A percentile compares a stretch with the other conserved stretches of the same genome.
Evolutionary conservation across 2,329 filamentous ascomycete genomes (phyloP).

Genomic region (Hortaea sp.): DNA sequence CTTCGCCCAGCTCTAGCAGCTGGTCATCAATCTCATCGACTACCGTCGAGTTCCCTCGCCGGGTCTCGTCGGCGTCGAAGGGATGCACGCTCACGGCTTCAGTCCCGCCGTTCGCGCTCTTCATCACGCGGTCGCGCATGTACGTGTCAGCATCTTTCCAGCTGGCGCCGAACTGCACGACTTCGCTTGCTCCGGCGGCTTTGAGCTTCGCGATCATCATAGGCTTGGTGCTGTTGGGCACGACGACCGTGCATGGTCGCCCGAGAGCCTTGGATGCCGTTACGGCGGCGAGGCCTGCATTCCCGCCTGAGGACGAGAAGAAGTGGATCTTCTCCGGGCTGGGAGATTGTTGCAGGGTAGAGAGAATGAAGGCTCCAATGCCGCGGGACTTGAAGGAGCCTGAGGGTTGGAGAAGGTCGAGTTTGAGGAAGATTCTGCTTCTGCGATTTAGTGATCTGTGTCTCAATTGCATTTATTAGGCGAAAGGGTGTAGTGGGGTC

Average conservation of each 20-base stretch:
- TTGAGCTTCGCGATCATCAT: constrained; percentile 63
- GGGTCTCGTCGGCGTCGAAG: constrained; percentile 59
- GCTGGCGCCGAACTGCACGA: constrained; percentile 57
- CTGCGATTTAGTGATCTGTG: constrained; percentile 21
- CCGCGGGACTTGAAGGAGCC: constrained; percentile 77
- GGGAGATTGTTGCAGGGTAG: constrained; percentile 31
- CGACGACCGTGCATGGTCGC: constrained; percentile 63
- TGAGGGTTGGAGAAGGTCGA: constrained; percentile 75
- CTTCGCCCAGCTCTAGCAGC: constrained; percentile 24
- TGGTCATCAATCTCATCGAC: constrained; percentile 42
- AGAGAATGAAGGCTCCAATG: constrained; percentile 61
- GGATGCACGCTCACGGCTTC: constrained; percentile 56
- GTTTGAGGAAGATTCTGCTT: constrained; percentile 72
- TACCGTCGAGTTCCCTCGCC: constrained; percentile 54
- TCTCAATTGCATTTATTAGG: background rate
- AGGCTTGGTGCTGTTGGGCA: constrained; percentile 55
- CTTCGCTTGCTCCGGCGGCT: constrained; percentile 54
- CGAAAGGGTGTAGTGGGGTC: constrained; percentile 14
- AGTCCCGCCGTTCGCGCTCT: constrained; percentile 30
- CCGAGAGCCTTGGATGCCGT: constrained; percentile 56
- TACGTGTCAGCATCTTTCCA: constrained; percentile 62
- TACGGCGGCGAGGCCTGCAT: constrained; percentile 74
- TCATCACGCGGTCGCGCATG: constrained; percentile 49
- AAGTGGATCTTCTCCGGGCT: constrained; percentile 46
- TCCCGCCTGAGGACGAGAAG: constrained; percentile 71